Conservation (phyloP, 768 basidiomycete genomes). For the Boletus reticuloceps region DNA sequence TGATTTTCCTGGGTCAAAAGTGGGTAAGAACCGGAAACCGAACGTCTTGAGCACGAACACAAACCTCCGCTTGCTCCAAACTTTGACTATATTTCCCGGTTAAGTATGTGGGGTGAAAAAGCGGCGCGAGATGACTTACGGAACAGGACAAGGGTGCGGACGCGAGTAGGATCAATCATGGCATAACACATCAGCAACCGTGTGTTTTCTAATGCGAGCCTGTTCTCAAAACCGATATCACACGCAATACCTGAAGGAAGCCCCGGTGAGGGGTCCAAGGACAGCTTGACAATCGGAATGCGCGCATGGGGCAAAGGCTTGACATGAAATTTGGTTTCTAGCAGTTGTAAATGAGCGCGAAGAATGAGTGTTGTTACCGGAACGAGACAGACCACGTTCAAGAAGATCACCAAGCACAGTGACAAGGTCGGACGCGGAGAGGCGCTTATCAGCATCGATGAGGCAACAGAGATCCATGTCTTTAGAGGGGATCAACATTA, state of each 20-base stretch:
- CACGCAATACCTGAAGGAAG: conserved; percentile 89
- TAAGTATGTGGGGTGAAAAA: conserved; percentile 8
- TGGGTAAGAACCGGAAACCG: not conserved
- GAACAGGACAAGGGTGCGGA: conserved; percentile 93
- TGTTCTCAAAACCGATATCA: conserved; percentile 98
- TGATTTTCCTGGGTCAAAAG: conserved; percentile 76
- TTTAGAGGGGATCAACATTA: conserved; percentile 31
- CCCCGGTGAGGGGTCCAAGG: conserved; percentile 80
- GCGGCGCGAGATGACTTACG: conserved; percentile 58
- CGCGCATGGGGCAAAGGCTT: conserved; percentile 95
- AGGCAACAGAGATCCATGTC: conserved; percentile 99
- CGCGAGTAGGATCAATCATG: conserved; percentile 91
- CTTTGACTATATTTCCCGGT: conserved; percentile 68
- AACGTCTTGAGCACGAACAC: not conserved
- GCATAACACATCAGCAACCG: conserved; percentile 95
- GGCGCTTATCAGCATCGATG: conserved; percentile 81
- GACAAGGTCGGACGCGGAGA: conserved; percentile 85
- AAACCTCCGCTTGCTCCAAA: conserved; percentile 95
- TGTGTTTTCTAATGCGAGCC: conserved; percentile 96
- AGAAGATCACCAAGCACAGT: conserved; percentile 91
- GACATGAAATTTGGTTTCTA: conserved; percentile 95
- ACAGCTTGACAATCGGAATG: conserved; percentile 98
- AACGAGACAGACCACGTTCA: conserved; percentile 70
- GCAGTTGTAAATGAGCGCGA: conserved; percentile 9
- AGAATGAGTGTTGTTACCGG: not conserved